Percentiles rank a stretch among this genome's conserved stretches.
Evolutionary conservation across 805 yeast genomes (phyloP).

Genomic region (Saccharomycopsis olivae): DNA sequence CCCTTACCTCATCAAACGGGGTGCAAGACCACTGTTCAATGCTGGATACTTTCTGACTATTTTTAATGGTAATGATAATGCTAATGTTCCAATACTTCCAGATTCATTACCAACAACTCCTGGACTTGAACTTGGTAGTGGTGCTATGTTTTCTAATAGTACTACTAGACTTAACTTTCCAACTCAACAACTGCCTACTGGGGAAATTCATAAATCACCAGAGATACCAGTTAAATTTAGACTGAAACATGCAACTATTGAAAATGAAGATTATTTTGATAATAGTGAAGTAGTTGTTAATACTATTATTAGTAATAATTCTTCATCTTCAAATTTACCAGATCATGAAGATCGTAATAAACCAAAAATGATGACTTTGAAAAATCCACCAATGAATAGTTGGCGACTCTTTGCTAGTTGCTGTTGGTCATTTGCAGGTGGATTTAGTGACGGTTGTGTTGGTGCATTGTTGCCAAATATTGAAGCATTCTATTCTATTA

Average conservation of each 20-base stretch:
- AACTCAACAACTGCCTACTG: conserved; percentile 10
- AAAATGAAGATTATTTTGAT: background rate
- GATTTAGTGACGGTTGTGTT: conserved; percentile 46
- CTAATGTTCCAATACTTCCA: conserved; percentile 21
- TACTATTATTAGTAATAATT: no score
- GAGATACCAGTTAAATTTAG: background rate
- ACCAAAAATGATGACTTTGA: conserved; percentile 27
- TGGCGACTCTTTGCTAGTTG: conserved; percentile 33
- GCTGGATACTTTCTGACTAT: conserved; percentile 7
- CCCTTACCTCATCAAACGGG: conserved; percentile 3
- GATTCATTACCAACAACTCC: conserved; percentile 34
- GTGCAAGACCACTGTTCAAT: background rate
- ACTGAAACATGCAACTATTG: background rate
- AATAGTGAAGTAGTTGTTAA: background rate
- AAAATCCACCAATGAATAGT: conserved; percentile 33
- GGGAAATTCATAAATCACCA: background rate
- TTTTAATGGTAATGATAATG: background rate
- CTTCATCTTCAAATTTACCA: background rate
- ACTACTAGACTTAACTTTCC: conserved; percentile 10
- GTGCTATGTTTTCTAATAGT: conserved; percentile 16
- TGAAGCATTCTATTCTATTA: conserved; percentile 36
- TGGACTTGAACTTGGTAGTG: conserved; percentile 24
- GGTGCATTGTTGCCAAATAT: conserved; percentile 51
- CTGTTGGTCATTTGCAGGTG: conserved; percentile 31
- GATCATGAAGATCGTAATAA: background rate